phyloP scores from a whole-genome alignment of 352 stramenopile genomes.

The Phytophthora syringae region DNA sequence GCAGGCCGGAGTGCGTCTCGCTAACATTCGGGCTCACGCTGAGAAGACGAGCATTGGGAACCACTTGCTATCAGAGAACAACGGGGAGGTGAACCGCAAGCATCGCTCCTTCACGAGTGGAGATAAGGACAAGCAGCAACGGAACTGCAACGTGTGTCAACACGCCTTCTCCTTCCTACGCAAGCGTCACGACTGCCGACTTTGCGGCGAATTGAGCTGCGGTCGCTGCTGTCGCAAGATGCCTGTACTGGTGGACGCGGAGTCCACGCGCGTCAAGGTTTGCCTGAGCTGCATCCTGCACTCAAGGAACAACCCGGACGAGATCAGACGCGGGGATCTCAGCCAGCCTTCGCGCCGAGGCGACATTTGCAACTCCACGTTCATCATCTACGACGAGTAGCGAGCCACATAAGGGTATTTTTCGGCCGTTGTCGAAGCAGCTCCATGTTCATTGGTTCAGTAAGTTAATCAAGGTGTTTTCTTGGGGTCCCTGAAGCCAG shows the following conservation, averaged over 20 bases:
- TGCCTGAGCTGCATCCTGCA: slow-evolving; percentile 82
- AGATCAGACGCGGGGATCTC: slow-evolving; percentile 43
- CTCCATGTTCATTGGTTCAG: slow-evolving; percentile 11
- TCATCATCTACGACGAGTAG: slow-evolving; percentile 71
- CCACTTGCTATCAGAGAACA: slow-evolving; percentile 50
- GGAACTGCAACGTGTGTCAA: slow-evolving; percentile 72
- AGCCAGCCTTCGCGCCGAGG: slow-evolving; percentile 32
- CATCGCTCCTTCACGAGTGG: slow-evolving; percentile 45
- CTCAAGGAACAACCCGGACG: slow-evolving; percentile 69
- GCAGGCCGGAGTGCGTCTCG: slow-evolving; percentile 54
- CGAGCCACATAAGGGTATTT: not conserved
- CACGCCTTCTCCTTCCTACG: slow-evolving; percentile 76
- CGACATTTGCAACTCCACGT: slow-evolving; percentile 67
- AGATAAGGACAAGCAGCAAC: slow-evolving; percentile 50
- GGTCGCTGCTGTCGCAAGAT: slow-evolving; percentile 79
- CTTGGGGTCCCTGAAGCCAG: slow-evolving; percentile 16
- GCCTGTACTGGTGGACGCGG: slow-evolving; percentile 64
- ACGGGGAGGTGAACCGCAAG: slow-evolving; percentile 37
- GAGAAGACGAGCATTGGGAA: slow-evolving; percentile 77
- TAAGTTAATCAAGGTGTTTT: slow-evolving; percentile 19
- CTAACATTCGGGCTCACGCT: slow-evolving; percentile 65
- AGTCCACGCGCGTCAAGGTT: slow-evolving; percentile 73
- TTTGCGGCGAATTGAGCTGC: slow-evolving; percentile 75
- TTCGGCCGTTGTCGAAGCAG: not conserved
- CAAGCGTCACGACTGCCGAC: slow-evolving; percentile 77